A percentile compares a stretch with the other conserved stretches of the same genome.
phyloP scores from a whole-genome alignment of 371 early-diverging fungal genomes.

The Conidiobolus incongruus region DNA sequence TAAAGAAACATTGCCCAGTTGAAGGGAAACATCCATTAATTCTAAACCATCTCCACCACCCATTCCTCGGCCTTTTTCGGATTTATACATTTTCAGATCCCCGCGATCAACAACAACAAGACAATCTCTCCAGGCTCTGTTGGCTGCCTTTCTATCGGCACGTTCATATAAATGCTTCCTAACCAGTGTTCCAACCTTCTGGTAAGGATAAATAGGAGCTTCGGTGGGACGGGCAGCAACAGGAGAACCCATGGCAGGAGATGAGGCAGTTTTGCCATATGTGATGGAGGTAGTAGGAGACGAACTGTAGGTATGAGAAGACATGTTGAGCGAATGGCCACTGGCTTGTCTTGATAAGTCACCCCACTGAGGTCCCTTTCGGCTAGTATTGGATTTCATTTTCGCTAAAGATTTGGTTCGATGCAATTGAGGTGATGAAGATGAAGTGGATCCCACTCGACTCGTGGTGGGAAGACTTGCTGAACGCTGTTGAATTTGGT shows the following conservation, averaged over 20 bases:
- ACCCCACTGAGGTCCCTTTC: no score
- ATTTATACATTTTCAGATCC: slow-evolving; percentile 50
- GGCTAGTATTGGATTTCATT: no score
- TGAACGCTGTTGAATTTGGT: slow-evolving; percentile 51
- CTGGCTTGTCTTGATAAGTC: no score
- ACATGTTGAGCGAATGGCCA: slow-evolving; percentile 5
- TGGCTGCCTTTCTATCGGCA: slow-evolving; percentile 49
- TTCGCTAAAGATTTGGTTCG: no score
- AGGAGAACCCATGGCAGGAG: no score
- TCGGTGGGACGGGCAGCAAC: slow-evolving; percentile 1
- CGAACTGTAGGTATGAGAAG: no score
- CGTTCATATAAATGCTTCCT: slow-evolving; percentile 65
- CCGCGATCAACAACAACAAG: slow-evolving; percentile 46
- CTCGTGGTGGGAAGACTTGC: no score
- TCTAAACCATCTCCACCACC: slow-evolving; percentile 10
- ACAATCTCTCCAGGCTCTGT: slow-evolving; percentile 72
- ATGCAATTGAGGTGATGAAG: no score
- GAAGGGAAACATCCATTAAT: slow-evolving; percentile 11
- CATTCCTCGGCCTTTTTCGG: slow-evolving; percentile 21
- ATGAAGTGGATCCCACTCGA: no score
- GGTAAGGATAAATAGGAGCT: slow-evolving; percentile 12
- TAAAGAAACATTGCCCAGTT: slow-evolving; percentile 29
- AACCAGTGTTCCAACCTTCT: slow-evolving; percentile 56
- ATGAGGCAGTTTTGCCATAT: no score
- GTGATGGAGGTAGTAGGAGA: no score